Evolutionary conservation across 2,329 filamentous ascomycete genomes (phyloP), one percentile per base, ranked within the genome.

Genomic region (Davidsoniella neocaledoniae): DNA sequence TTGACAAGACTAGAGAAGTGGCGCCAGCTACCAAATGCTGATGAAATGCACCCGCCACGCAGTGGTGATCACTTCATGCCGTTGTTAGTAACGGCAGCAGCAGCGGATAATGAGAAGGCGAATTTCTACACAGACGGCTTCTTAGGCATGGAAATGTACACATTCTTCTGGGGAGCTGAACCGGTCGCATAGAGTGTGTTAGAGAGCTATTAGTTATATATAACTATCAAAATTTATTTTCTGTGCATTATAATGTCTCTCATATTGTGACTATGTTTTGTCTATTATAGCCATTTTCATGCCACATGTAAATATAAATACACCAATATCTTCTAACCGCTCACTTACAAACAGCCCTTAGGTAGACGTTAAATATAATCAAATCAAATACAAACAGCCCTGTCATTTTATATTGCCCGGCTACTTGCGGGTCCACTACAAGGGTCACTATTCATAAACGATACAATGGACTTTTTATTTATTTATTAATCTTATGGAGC

Each of bases 21-120:
- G 73, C 64, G 73, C 49, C 57, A 57, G 2, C 64, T 74, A 55
- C 68, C 70, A 0, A 58, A 65, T 29, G 66, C 69, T 1, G 69
- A 72, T 53, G 63, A 67, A 10, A 73, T 75, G 67, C 75, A 79
- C 57, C 75, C 75, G 2, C 60, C 61, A 1, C 58, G 63, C 8
- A 72, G 69, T 0, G 73, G 71, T 0, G 75, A 78, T 61, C 75
- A 79, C 55, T 77, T 78, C 49, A 60, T 78, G 66, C 75, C 75
- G 52, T 58, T 79, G 60, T 58, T 77, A 43, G 75, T 78, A 29
- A 73, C 70, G 55, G 71, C 72, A 3, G 73, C 70, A 0, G 68
- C 68, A 0, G 73, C 69, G 0, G 66, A 60, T 10, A 68, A 68
- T 17, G 70, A 67, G 45, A 59, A 60, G 58, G 67, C 62, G 16